Base-by-base conservation (phyloP, 2,329 filamentous ascomycete genomes). In the Diaporthe batatas region DNA sequence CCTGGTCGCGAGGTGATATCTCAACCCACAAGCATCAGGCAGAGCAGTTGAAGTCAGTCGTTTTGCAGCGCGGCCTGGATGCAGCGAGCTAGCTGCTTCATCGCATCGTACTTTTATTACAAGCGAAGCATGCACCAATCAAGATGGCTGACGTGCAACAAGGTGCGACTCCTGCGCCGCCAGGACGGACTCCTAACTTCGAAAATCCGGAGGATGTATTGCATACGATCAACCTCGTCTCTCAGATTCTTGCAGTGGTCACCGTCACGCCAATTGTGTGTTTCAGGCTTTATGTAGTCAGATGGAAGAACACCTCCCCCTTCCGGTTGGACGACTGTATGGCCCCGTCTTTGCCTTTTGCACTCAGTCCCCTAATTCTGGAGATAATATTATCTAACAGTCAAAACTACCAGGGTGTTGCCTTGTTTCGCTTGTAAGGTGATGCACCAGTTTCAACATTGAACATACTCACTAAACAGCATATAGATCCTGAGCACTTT, bases 201-300 rank as follows among this genome's bases (percentile, higher is more conserved):
- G 70, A 54, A 12, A 16, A 67, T 32, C 70, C 70, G 18, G 58
- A 71, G 54, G 70, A 71, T n/a, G 70, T 71, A 16, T 36, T 71
- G 34, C 59, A 71, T 57, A 71, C 70, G 21, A 67, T 71, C 58
- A 71, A 71, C 29, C 49, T 71, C 23, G 58, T 71, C 59, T 71
- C 70, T 11, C 70, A 71, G 25, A 54, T 67, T 32, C 59, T 71
- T 25, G 32, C 70, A 47, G 36, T 71, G 14, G 39, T 49, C 18
- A 53, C 36, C 36, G 62, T 71, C 16, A 67, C 70, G 16, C 70
- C 58, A 4, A 16, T 71, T 47, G 70, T 71, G 53, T 62, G 34
- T 51, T 47, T 71, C 23, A 57, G 70, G 58, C 70, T 71, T 36
- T 65, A 54, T 14, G 47, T 67, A 53, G 39, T 34, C 29, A 59